A percentile compares a stretch with the other conserved stretches of the same genome.
Conservation (phyloP, 2,329 filamentous ascomycete genomes). For the Aspergillus niger region DNA sequence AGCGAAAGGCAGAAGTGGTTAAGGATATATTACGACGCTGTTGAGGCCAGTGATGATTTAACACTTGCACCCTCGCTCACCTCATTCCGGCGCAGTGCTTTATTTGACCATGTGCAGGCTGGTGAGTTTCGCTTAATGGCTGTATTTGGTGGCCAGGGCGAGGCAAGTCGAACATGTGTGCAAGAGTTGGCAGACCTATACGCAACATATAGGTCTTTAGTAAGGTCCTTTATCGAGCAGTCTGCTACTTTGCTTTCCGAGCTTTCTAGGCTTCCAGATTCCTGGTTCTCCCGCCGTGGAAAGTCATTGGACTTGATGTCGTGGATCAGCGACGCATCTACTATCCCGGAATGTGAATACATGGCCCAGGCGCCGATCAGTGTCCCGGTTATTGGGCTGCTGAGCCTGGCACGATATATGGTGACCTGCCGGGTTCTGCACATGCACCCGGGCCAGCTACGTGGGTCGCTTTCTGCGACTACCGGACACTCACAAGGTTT, state of each 20-base stretch:
- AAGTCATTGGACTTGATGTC: slow-evolving; percentile 12
- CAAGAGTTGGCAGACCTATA: slow-evolving; percentile 21
- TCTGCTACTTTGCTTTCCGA: slow-evolving; percentile 11
- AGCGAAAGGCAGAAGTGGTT: slow-evolving; percentile 14
- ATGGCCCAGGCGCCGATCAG: slow-evolving; percentile 42
- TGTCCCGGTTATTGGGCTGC: slow-evolving; percentile 42
- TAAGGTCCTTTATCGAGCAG: slow-evolving; percentile 12
- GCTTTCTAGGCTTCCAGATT: slow-evolving; percentile 12
- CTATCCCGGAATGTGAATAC: slow-evolving; percentile 33
- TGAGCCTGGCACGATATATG: slow-evolving; percentile 36
- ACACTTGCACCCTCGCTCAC: neutral
- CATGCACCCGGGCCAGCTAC: slow-evolving; percentile 34
- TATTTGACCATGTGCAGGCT: slow-evolving; percentile 16
- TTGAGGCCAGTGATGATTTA: slow-evolving; percentile 6
- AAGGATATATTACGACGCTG: slow-evolving; percentile 17
- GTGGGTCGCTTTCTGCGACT: slow-evolving; percentile 24
- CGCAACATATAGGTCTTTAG: slow-evolving; percentile 18
- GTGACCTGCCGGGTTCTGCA: slow-evolving; percentile 32
- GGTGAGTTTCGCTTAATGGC: slow-evolving; percentile 16
- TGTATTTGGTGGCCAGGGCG: slow-evolving; percentile 25
- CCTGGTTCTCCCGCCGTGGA: slow-evolving; percentile 11
- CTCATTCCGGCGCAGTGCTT: slow-evolving; percentile 2
- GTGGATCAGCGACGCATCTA: slow-evolving; percentile 28
- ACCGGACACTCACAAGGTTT: slow-evolving; percentile 46
- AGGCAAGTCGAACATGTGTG: slow-evolving; percentile 20